Evolutionary conservation across 1,139 yeast genomes (phyloP).

Genomic region (Pneumocystis murina): DNA sequence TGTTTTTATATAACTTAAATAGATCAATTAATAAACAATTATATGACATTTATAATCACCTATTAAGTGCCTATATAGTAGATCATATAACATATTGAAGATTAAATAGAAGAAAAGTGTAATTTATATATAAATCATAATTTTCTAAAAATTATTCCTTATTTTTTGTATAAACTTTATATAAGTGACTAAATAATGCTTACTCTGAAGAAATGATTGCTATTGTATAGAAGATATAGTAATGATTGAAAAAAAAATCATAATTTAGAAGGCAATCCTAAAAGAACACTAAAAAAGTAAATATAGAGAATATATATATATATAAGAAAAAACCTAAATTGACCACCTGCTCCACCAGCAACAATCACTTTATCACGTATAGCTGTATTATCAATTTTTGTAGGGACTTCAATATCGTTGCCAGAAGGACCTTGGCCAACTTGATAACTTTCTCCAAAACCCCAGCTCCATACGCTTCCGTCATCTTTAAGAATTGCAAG

Average conservation of each 20-base stretch:
- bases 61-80: too few species aligned
- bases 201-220: not conserved
- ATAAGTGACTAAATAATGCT: not conserved
- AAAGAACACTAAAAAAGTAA: not conserved
- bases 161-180: not conserved
- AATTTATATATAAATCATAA: not conserved
- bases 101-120: not conserved
- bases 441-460: constrained; percentile 92
- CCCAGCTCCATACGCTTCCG: constrained; percentile 90
- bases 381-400: constrained; percentile 83
- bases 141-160: not conserved
- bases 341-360: constrained; percentile 83
- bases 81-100: too few species aligned
- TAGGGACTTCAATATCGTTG: constrained; percentile 75
- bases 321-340: constrained; percentile 38
- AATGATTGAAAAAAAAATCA: not conserved
- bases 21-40: too few species aligned
- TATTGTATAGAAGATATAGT: not conserved
- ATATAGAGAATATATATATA: constrained; percentile 23
- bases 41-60: too few species aligned
- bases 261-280: not conserved
- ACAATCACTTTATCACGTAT: constrained; percentile 60
- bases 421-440: constrained; percentile 87
- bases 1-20: too few species aligned
- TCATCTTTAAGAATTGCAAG: constrained; percentile 56